Percentiles rank a stretch among this genome's conserved stretches.
Conservation (phyloP, 352 stramenopile species). For the Blastocystis sp. region DNA sequence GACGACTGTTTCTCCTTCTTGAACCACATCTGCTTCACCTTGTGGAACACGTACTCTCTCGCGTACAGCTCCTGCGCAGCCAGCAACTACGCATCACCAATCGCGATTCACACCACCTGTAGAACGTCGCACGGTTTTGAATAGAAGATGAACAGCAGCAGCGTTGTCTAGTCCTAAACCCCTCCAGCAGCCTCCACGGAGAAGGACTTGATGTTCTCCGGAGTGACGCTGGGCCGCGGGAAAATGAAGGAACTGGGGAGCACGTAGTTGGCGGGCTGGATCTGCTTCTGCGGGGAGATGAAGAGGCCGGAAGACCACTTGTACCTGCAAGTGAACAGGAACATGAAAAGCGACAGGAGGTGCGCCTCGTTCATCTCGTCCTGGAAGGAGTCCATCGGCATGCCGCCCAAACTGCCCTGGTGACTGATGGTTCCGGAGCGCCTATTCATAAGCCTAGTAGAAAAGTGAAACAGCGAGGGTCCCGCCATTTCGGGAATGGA, state of each 20-base stretch:
- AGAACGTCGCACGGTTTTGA: neutral
- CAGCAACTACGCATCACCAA: conserved; percentile 7
- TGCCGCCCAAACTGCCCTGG: neutral
- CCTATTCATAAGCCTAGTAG: neutral
- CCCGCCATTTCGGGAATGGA: neutral
- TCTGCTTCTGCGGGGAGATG: neutral
- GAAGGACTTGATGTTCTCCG: conserved; percentile 25
- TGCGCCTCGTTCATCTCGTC: neutral
- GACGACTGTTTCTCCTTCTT: conserved; percentile 37
- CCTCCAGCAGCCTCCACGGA: neutral
- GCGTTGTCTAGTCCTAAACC: neutral
- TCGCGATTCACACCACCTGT: neutral
- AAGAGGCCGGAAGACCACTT: conserved; percentile 6
- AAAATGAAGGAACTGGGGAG: conserved; percentile 34
- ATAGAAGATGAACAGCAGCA: conserved; percentile 65
- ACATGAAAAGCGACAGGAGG: neutral
- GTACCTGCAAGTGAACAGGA: neutral
- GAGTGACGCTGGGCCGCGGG: conserved; percentile 4
- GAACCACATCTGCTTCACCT: conserved; percentile 38
- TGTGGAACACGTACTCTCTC: conserved; percentile 52
- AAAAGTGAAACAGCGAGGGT: neutral
- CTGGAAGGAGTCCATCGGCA: neutral
- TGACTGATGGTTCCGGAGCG: neutral
- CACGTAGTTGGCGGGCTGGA: conserved; percentile 58
- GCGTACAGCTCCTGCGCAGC: conserved; percentile 39